phyloP scores from a whole-genome alignment of 345 rosid genomes.

The Kernera saxatilis region DNA sequence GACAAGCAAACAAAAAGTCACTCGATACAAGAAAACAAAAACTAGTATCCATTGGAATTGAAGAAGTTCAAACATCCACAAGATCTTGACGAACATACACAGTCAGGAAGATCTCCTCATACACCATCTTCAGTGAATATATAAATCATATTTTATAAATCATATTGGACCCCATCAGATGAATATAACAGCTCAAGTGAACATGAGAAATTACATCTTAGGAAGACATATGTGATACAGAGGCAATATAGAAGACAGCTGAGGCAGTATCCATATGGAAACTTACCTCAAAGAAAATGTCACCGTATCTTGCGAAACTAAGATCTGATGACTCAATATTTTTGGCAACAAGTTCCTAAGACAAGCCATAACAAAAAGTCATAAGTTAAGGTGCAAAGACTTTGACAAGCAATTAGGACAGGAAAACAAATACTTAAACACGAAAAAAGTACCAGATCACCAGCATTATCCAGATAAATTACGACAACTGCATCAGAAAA shows the following conservation, averaged over 20 bases:
- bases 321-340: conserved; percentile 81
- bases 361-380: neutral
- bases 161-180: neutral
- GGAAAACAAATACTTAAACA: neutral
- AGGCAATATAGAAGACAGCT: no score
- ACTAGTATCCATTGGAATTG: neutral
- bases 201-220: neutral
- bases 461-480: conserved; percentile 94
- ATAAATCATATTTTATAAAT: neutral
- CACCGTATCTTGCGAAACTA: conserved; percentile 93
- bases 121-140: neutral
- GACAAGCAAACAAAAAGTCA: neutral
- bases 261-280: neutral
- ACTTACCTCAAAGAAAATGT: conserved; percentile 38
- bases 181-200: neutral
- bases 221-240: neutral
- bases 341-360: conserved; percentile 89
- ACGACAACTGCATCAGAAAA: conserved; percentile 97
- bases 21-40: neutral
- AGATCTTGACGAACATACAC: neutral
- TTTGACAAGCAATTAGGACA: neutral
- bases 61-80: neutral
- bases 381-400: neutral
- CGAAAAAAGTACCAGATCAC: conserved; percentile 66
- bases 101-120: neutral